These are phyloP conservation scores for Spinacia oleracea DNA, from an alignment of 179 eudicot species.

Conservation along the genomic window DNA sequence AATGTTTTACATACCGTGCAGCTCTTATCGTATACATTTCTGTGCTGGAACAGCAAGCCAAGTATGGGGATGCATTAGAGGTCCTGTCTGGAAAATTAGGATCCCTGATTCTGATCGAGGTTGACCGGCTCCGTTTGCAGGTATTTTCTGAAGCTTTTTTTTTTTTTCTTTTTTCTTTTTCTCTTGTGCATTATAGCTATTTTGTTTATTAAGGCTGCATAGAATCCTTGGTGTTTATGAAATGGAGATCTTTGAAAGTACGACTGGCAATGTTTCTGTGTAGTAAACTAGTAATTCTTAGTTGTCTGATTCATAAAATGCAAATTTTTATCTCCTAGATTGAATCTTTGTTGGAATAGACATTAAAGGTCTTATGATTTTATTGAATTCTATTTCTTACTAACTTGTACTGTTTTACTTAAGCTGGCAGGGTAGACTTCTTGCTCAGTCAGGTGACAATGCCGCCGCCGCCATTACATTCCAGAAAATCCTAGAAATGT, in stretches of 20 bases:
- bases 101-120: constrained; percentile 71
- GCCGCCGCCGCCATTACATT: constrained; percentile 71
- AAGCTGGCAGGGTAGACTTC: constrained; percentile 99
- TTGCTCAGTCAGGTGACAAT: constrained; percentile 88
- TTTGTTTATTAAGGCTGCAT: background rate
- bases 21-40: constrained; percentile 91
- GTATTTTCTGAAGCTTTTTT: constrained; percentile 47
- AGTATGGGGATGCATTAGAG: constrained; percentile 79
- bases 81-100: constrained; percentile 83
- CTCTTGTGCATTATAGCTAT: background rate
- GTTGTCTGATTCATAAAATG: background rate
- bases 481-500: constrained; percentile 63
- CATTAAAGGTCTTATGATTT: background rate
- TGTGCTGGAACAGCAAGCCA: constrained; percentile 81
- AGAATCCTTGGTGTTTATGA: background rate
- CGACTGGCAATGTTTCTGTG: background rate
- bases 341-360: background rate
- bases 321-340: background rate
- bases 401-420: constrained; percentile 60
- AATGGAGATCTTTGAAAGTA: background rate
- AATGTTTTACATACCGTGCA: constrained; percentile 46
- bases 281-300: background rate
- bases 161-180: background rate
- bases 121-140: constrained; percentile 81
- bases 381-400: constrained; percentile 37